These are phyloP conservation scores for Exophiala dermatitidis DNA, from an alignment of 2,329 filamentous ascomycete genomes.

Conservation along the genomic window DNA sequence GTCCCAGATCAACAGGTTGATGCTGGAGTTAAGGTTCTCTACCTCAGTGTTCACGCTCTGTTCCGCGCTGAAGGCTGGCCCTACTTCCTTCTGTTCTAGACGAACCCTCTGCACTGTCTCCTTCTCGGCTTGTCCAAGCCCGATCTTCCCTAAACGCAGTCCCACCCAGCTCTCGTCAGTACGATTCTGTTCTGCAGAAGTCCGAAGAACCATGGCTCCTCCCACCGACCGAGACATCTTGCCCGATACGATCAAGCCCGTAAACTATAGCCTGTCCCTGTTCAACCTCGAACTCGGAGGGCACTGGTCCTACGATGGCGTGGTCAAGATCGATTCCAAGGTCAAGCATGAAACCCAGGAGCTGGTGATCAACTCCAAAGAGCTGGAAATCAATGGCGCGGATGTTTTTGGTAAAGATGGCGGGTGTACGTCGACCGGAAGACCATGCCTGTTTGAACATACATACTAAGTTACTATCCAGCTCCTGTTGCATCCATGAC, in stretches of 20 bases:
- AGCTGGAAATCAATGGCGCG: slow-evolving; percentile 67
- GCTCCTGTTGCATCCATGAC: slow-evolving; percentile 17
- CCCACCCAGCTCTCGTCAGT: slow-evolving; percentile 7
- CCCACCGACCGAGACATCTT: slow-evolving; percentile 40
- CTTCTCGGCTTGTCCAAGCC: neutral
- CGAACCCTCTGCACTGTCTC: slow-evolving; percentile 11
- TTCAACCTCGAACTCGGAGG: slow-evolving; percentile 66
- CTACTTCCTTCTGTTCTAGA: slow-evolving; percentile 12
- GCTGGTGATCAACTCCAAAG: slow-evolving; percentile 76
- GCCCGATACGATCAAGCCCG: slow-evolving; percentile 60
- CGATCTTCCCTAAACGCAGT: neutral
- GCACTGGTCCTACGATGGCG: slow-evolving; percentile 76
- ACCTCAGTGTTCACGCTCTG: slow-evolving; percentile 14
- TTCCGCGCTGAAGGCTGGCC: slow-evolving; percentile 22
- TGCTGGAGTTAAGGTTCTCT: slow-evolving; percentile 12
- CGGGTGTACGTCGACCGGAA: slow-evolving; percentile 1
- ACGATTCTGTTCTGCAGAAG: slow-evolving; percentile 38
- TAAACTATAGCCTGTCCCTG: slow-evolving; percentile 78
- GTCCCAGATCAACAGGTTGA: slow-evolving; percentile 11
- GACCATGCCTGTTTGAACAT: neutral
- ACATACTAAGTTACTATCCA: neutral
- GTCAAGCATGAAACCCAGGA: slow-evolving; percentile 65
- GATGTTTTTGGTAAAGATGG: slow-evolving; percentile 55
- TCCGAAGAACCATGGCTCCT: slow-evolving; percentile 36
- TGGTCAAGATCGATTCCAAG: slow-evolving; percentile 69